These are phyloP conservation scores for Boletus rubroflammeus DNA, from an alignment of 768 basidiomycete species.

Conservation along the genomic window DNA sequence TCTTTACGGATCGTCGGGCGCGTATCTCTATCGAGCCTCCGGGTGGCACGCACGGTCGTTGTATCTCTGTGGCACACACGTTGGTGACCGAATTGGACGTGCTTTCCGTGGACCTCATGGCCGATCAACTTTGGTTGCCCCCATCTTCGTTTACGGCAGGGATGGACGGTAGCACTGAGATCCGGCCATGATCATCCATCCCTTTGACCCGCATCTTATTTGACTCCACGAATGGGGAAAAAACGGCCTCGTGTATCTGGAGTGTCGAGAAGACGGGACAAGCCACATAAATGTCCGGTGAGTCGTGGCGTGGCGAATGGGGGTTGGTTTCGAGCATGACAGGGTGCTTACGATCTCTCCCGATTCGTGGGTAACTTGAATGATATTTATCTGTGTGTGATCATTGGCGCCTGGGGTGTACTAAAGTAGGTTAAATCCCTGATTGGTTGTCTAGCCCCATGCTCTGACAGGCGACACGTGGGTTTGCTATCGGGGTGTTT, in stretches of 20 bases:
- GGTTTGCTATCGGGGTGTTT: not conserved
- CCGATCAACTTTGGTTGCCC: slow-evolving; percentile 5
- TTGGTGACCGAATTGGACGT: not conserved
- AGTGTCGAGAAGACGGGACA: slow-evolving; percentile 34
- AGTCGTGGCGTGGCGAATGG: slow-evolving; percentile 18
- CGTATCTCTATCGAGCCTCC: not conserved
- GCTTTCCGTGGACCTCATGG: not conserved
- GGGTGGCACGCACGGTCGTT: not conserved
- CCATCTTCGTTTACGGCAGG: slow-evolving; percentile 7
- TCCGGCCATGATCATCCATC: not conserved
- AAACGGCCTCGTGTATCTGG: slow-evolving; percentile 16
- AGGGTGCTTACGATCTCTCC: not conserved
- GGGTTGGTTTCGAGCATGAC: not conserved
- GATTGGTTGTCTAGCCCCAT: not conserved
- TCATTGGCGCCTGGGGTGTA: slow-evolving; percentile 22
- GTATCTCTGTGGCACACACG: not conserved
- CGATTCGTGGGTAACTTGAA: not conserved
- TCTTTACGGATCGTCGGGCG: slow-evolving; percentile 1
- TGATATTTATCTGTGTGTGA: not conserved
- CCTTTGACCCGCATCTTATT: not conserved
- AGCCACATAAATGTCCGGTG: slow-evolving; percentile 49
- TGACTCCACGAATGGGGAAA: slow-evolving; percentile 2
- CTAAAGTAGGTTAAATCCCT: slow-evolving; percentile 39
- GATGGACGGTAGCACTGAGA: not conserved
- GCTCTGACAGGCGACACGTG: slow-evolving; percentile 2